Evolutionary conservation across 2,329 filamentous ascomycete species (phyloP), one percentile per base, ranked within the genome.

Genomic region (Aspergillus ochraceus): DNA sequence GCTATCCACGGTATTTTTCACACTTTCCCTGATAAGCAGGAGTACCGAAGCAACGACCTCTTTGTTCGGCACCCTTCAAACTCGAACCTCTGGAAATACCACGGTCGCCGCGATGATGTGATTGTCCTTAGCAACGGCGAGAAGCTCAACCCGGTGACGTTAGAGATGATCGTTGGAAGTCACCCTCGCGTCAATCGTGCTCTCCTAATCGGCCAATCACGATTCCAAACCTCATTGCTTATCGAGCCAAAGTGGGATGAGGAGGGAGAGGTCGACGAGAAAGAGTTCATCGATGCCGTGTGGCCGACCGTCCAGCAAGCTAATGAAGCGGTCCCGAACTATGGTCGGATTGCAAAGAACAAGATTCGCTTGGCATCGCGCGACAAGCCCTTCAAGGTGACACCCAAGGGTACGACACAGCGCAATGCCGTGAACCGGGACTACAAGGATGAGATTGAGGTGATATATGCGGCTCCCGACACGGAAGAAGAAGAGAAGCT

Each of bases 371-470:
- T 83, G 52, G 70, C 79, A 0, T 71, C 75, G 11, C 71, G 70
- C 12, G 69, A 73, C 3, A 80, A 81, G 66, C 78, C 79, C 0
- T 81, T 84, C 52, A 64, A 75, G 3, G 74, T 70, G 17, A 80
- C 81, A 0, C 75, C 78, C 14, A 83, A 84, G 65, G 77, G 79
- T 0, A 80, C 75, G 0, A 72, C 81, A 4, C 78, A 80, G 66
- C 75, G 80, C 3, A 70, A 70, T 0, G 71, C 73, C 0, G 80
- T 81, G 1, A 57, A 77, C 8, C 61, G 67, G 2, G 67, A 78
- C 1, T 84, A 82, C 52, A 67, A 67, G 2, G 64, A 75, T 1
- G 81, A 83, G 58, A 83, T 84, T 46, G 77, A 83, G 4, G 70
- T 72, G 0, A 70, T 84, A 4, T 84, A 84, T n/a, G 26, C 39